phyloP scores from a whole-genome alignment of 1,139 yeast species.

The Scheffersomyces parashehatae region DNA sequence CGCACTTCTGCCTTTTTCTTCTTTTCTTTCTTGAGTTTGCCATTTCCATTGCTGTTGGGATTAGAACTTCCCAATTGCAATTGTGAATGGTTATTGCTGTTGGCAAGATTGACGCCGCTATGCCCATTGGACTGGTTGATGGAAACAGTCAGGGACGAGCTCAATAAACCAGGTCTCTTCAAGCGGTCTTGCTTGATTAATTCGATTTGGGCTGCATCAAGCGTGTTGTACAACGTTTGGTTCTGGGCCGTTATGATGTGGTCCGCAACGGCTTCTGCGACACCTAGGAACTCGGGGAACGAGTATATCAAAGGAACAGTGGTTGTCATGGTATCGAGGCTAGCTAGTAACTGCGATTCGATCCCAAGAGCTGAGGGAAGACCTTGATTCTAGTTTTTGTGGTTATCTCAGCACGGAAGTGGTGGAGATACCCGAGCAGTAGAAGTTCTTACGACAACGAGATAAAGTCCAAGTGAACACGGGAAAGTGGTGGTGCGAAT shows the following conservation, averaged over 20 bases:
- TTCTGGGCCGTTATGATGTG: slow-evolving; percentile 83
- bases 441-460: too few species aligned
- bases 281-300: slow-evolving; percentile 84
- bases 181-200: slow-evolving; percentile 23
- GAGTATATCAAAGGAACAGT: slow-evolving; percentile 91
- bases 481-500: too few species aligned
- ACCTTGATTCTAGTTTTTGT: not conserved
- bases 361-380: not conserved
- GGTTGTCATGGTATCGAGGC: slow-evolving; percentile 66
- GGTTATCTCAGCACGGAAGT: too few species aligned
- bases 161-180: slow-evolving; percentile 20
- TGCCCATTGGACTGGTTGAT: slow-evolving; percentile 3
- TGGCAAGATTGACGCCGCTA: slow-evolving; percentile 2
- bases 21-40: slow-evolving; percentile 39
- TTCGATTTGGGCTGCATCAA: slow-evolving; percentile 36
- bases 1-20: slow-evolving; percentile 56
- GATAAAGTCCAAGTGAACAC: too few species aligned
- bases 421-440: too few species aligned
- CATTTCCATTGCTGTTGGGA: slow-evolving; percentile 6
- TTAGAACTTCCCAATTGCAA: slow-evolving; percentile 1
- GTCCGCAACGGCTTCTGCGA: slow-evolving; percentile 93
- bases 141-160: slow-evolving; percentile 11
- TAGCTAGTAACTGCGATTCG: not conserved
- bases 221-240: slow-evolving; percentile 57
- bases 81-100: slow-evolving; percentile 4